phyloP scores from a whole-genome alignment of 176 grass and related monocot genomes.

The Melocanna baccifera region DNA sequence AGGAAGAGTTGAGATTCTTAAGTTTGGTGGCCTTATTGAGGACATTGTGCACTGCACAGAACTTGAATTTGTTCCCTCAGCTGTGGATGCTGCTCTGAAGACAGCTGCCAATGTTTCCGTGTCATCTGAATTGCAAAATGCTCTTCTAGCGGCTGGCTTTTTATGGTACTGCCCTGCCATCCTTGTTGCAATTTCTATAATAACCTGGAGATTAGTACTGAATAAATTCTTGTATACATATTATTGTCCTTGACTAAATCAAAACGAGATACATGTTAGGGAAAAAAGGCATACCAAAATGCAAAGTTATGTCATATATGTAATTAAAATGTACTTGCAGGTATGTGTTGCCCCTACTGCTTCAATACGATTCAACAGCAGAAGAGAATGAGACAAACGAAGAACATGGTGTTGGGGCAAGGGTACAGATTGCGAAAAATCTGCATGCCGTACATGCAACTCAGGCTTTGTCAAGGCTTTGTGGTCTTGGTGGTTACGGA shows the following conservation, averaged over 20 bases:
- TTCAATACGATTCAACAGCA: constrained; percentile 98
- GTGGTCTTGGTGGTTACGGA: constrained; percentile 57
- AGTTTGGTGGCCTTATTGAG: constrained; percentile 79
- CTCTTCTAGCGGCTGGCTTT: constrained; percentile 83
- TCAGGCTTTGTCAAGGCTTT: constrained; percentile 79
- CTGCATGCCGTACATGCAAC: constrained; percentile 70
- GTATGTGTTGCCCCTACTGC: constrained; percentile 83
- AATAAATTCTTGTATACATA: constrained; percentile 1
- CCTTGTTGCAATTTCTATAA: constrained; percentile 16
- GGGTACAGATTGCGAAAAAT: constrained; percentile 98
- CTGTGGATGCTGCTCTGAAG: constrained; percentile 84
- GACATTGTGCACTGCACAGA: constrained; percentile 96
- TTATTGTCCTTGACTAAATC: neutral
- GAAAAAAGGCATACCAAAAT: neutral
- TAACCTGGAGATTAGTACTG: constrained; percentile 6
- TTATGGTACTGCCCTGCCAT: constrained; percentile 65
- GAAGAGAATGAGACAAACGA: constrained; percentile 75
- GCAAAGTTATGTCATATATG: constrained; percentile 5
- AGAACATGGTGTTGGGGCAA: constrained; percentile 89
- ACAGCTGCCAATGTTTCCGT: constrained; percentile 81
- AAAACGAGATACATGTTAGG: constrained; percentile 13
- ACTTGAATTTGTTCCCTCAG: constrained; percentile 81
- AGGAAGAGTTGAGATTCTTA: constrained; percentile 80
- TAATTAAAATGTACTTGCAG: constrained; percentile 48
- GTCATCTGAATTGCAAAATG: constrained; percentile 75